These are phyloP conservation scores for Pyrenula massariospora DNA, from an alignment of 495 filamentous ascomycete species.

Conservation along the genomic window DNA sequence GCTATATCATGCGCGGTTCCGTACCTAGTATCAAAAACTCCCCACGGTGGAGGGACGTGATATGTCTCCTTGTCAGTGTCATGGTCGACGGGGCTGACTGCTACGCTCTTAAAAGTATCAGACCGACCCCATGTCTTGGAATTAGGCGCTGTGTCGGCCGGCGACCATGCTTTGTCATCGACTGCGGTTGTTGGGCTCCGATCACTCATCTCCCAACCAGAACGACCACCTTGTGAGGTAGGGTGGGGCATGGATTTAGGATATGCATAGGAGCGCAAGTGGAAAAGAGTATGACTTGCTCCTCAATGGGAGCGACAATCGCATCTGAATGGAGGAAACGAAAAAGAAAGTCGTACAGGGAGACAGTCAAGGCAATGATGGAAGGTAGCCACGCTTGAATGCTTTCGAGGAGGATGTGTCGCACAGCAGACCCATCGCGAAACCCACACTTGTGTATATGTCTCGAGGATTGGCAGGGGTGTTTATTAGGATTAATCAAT, in stretches of 20 bases:
- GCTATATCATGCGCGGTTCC: background rate
- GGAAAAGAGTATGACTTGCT: too few relatives aligned
- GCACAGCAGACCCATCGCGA: background rate
- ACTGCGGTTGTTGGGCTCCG: background rate
- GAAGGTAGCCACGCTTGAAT: background rate
- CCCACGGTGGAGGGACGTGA: background rate
- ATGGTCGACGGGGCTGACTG: background rate
- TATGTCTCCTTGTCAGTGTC: background rate
- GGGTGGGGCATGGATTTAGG: background rate
- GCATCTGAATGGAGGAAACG: too few relatives aligned
- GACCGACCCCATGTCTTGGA: background rate
- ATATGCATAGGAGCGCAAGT: background rate
- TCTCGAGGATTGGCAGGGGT: background rate
- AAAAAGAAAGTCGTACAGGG: background rate
- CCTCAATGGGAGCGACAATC: too few relatives aligned
- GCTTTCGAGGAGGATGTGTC: background rate
- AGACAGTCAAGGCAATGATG: background rate
- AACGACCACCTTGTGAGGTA: background rate
- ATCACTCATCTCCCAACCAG: background rate
- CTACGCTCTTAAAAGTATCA: background rate
- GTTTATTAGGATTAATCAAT: background rate
- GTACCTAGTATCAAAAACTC: background rate
- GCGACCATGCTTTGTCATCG: background rate
- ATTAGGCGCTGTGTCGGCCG: background rate
- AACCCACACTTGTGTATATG: background rate